These are phyloP conservation scores for Suhomyces faveliae DNA, from an alignment of 805 yeast species.

Conservation along the genomic window DNA sequence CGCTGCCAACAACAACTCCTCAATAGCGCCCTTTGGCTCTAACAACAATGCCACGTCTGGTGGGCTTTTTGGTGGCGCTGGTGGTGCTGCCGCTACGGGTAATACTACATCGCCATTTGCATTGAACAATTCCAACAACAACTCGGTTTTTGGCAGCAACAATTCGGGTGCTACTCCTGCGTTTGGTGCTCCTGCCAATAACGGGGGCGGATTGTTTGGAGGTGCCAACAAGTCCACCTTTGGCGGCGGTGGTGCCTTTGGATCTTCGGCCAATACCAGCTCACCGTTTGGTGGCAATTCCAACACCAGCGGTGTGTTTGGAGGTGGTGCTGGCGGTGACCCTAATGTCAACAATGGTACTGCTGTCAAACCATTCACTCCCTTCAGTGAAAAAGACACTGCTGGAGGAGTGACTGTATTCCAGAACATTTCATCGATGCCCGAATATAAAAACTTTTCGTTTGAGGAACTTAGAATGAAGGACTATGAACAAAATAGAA, in stretches of 20 bases:
- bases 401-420: slow-evolving; percentile 53
- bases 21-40: slow-evolving; percentile 27
- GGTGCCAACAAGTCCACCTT: slow-evolving; percentile 19
- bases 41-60: slow-evolving; percentile 17
- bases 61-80: slow-evolving; percentile 14
- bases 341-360: slow-evolving; percentile 60
- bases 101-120: slow-evolving; percentile 8
- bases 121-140: slow-evolving; percentile 4
- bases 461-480: slow-evolving; percentile 86
- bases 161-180: slow-evolving; percentile 8
- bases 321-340: slow-evolving; percentile 22
- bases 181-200: background rate
- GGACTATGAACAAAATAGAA: slow-evolving; percentile 77
- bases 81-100: slow-evolving; percentile 9
- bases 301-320: slow-evolving; percentile 14
- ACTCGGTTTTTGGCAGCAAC: slow-evolving; percentile 42
- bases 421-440: slow-evolving; percentile 84
- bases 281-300: slow-evolving; percentile 31
- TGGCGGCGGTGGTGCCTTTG: slow-evolving; percentile 12
- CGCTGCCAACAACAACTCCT: slow-evolving; percentile 13
- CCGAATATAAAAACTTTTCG: slow-evolving; percentile 78
- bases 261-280: slow-evolving; percentile 14
- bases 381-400: slow-evolving; percentile 72
- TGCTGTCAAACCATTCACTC: slow-evolving; percentile 63
- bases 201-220: slow-evolving; percentile 26